Base-by-base conservation (phyloP, 2,329 filamentous ascomycete genomes). In the Diaporthe ampelina region DNA sequence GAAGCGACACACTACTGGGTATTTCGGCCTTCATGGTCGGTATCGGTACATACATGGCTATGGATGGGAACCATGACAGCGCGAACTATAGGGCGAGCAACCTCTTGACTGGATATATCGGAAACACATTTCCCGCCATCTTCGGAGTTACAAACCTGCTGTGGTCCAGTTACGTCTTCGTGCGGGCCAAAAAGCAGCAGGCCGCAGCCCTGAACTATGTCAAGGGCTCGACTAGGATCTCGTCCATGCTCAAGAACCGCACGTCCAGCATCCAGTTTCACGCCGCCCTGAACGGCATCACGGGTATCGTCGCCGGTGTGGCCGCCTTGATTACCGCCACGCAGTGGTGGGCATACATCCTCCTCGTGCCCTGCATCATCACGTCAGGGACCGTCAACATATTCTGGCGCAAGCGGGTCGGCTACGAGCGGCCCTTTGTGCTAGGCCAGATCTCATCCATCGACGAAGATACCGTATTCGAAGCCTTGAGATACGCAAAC, bases 31-130 rank as follows among this genome's bases (percentile, higher is more conserved):
- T 90, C 1, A 77, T 89, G 3, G 88, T 91, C 21, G 86, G 85
- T 8, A 77, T 84, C 0, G 89, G 89, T 11, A 89, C 89, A 0
- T 83, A 86, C 73, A 84, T 90, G 84, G 89, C 89, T 13, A 89
- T 90, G 21, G 86, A 82, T 1, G 88, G 89, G 1, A 84, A 75
- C 71, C 74, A 82, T 0, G 82, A 89, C 65, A 79, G 40, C 0
- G 74, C 48, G 0, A 82, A 89, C 0, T 90, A 80, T 72, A 5
- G 80, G 0, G 84, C 86, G 0, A 89, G 86, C 77, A 91, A 91
- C 72, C 78, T 90, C 2, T 78, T 90, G 0, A 89, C 88, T 0
- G 89, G 89, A 1, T 90, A 89, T 74, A 81, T 91, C 24, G 89
- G 89, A 3, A 90, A 91, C 73, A 81, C 84, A 0, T 84, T 87